These are phyloP conservation scores for Nannochloropsis oceanica DNA, from an alignment of 108 stramenopile species.

Conservation along the genomic window DNA sequence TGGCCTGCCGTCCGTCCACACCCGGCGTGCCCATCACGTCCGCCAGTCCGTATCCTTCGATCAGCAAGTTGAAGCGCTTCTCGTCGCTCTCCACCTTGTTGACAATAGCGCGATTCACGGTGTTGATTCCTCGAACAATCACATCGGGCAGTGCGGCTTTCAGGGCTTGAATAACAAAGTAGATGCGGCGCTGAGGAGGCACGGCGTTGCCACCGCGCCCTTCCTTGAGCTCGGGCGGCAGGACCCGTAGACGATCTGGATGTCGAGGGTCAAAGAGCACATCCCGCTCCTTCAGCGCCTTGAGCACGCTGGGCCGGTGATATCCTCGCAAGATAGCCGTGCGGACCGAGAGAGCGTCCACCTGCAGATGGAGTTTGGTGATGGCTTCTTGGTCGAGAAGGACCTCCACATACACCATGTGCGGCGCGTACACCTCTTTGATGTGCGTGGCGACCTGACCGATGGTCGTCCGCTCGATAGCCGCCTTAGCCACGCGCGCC, in stretches of 20 bases:
- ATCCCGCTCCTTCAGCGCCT: conserved; percentile 50
- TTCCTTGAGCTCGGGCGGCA: conserved; percentile 48
- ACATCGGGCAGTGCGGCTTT: conserved; percentile 74
- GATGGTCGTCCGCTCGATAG: conserved; percentile 90
- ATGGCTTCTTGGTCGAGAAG: conserved; percentile 80
- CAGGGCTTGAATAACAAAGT: conserved; percentile 77
- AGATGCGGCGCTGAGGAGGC: conserved; percentile 13
- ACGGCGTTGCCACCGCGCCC: not conserved
- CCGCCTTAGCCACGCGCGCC: conserved; percentile 85
- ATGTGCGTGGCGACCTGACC: conserved; percentile 73
- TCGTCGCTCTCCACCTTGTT: conserved; percentile 38
- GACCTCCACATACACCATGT: conserved; percentile 57
- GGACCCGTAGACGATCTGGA: conserved; percentile 57
- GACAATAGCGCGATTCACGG: conserved; percentile 87
- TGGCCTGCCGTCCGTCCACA: conserved; percentile 68
- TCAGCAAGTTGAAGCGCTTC: conserved; percentile 63
- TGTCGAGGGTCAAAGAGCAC: conserved; percentile 53
- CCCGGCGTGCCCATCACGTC: conserved; percentile 91
- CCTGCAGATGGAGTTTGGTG: conserved; percentile 68
- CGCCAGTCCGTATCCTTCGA: conserved; percentile 87
- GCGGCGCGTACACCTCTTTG: conserved; percentile 75
- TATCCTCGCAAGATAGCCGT: not conserved
- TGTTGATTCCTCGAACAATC: conserved; percentile 86
- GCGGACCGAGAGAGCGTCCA: conserved; percentile 50
- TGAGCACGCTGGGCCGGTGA: conserved; percentile 18